Conservation (phyloP, 2,329 filamentous ascomycete genomes). For the Paraconiothyrium sp. region DNA sequence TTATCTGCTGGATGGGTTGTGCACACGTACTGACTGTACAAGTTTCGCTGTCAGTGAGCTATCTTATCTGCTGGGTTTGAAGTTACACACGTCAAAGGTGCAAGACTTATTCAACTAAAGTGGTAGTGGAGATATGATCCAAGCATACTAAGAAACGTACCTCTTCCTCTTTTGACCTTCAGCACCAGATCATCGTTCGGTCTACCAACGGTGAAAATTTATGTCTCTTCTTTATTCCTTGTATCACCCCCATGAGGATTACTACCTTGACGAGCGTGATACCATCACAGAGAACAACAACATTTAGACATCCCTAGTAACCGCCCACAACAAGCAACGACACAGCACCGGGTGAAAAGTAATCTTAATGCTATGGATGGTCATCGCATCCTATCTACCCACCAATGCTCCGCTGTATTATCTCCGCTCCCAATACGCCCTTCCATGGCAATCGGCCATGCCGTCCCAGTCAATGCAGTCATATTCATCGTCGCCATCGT, state of each 20-base stretch:
- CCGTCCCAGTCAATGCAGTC: not conserved
- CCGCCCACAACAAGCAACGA: too few species aligned
- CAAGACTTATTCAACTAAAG: too few species aligned
- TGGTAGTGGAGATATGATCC: too few species aligned
- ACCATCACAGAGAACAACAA: too few species aligned
- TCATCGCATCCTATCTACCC: not conserved
- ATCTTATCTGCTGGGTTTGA: not conserved
- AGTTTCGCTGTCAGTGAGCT: not conserved
- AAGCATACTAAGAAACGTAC: too few species aligned
- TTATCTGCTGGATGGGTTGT: not conserved
- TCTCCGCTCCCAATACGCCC: not conserved
- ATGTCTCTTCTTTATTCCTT: too few species aligned
- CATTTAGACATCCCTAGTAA: too few species aligned
- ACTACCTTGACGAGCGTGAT: too few species aligned
- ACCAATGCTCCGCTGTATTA: not conserved
- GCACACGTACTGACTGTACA: not conserved
- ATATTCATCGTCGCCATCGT: slow-evolving; percentile 4
- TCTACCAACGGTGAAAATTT: too few species aligned
- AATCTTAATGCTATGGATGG: not conserved
- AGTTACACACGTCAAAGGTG: not conserved
- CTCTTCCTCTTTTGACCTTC: too few species aligned
- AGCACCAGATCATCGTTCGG: too few species aligned
- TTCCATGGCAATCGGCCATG: not conserved
- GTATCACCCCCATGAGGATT: too few species aligned
- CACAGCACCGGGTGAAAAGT: not conserved